phyloP scores from a whole-genome alignment of 495 filamentous ascomycete genomes.

The Aspergillus leporis region DNA sequence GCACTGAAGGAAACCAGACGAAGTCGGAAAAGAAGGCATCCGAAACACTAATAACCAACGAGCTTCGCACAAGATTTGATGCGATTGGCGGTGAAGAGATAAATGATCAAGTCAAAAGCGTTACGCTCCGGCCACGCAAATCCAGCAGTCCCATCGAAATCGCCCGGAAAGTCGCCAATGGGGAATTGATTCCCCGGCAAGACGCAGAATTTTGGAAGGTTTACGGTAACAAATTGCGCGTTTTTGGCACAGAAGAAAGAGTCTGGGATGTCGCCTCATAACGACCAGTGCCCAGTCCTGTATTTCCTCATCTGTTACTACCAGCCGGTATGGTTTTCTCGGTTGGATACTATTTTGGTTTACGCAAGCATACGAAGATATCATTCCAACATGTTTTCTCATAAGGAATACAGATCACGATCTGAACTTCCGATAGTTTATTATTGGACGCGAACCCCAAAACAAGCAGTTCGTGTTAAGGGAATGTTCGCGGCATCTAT shows the following conservation, averaged over 20 bases:
- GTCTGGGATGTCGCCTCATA: constrained; percentile 41
- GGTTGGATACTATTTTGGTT: neutral
- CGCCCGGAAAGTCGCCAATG: constrained; percentile 16
- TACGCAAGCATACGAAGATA: neutral
- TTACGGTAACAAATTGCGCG: constrained; percentile 64
- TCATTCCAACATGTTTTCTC: neutral
- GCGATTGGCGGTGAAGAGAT: constrained; percentile 21
- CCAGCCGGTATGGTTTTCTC: neutral
- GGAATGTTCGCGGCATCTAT: constrained; percentile 64
- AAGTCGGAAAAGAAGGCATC: neutral
- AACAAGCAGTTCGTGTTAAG: neutral
- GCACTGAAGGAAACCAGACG: neutral
- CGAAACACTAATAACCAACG: neutral
- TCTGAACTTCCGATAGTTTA: neutral
- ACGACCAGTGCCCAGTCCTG: neutral
- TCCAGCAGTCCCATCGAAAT: neutral
- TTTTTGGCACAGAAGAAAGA: constrained; percentile 63
- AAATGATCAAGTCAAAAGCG: constrained; percentile 10
- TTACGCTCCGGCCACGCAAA: neutral
- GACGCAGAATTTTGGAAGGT: constrained; percentile 58
- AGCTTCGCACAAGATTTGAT: constrained; percentile 18
- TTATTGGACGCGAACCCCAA: neutral
- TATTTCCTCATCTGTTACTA: neutral
- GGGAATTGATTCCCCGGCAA: constrained; percentile 49
- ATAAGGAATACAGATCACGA: neutral